These are phyloP conservation scores for Artemisia princeps DNA, from an alignment of 140 eudicot genomes.

Conservation along the genomic window DNA sequence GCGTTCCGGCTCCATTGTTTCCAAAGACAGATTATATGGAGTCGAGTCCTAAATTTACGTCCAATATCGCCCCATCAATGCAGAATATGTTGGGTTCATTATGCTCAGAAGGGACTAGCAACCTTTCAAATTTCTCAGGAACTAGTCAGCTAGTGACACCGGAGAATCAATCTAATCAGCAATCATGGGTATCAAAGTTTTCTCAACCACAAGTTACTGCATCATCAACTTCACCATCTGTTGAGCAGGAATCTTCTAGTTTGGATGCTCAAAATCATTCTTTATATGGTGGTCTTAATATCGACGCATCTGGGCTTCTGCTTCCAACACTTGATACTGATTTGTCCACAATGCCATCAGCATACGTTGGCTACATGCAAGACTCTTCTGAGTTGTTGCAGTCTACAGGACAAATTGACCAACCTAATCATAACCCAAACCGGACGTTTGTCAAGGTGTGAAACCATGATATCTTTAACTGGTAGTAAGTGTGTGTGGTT, in stretches of 20 bases:
- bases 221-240: constrained; percentile 38
- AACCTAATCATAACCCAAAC: constrained; percentile 21
- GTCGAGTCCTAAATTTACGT: constrained; percentile 19
- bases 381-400: constrained; percentile 71
- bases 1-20: constrained; percentile 15
- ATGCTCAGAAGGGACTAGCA: constrained; percentile 43
- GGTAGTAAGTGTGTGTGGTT: background rate
- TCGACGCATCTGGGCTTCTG: constrained; percentile 69
- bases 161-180: constrained; percentile 50
- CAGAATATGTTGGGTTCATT: constrained; percentile 29
- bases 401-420: background rate
- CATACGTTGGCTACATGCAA: constrained; percentile 41
- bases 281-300: constrained; percentile 41
- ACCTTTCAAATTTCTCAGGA: constrained; percentile 45
- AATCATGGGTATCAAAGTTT: constrained; percentile 55
- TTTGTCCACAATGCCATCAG: constrained; percentile 51
- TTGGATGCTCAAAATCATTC: constrained; percentile 60
- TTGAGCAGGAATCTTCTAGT: constrained; percentile 53
- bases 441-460: constrained; percentile 78
- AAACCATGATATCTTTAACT: background rate
- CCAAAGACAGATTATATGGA: constrained; percentile 32
- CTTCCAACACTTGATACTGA: constrained; percentile 57
- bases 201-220: constrained; percentile 42
- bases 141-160: constrained; percentile 36
- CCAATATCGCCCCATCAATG: constrained; percentile 20